Percentiles rank a stretch among this genome's conserved stretches.
Evolutionary conservation across 1,284 basidiomycete genomes (phyloP).

Genomic region (Ustilago cynodontis): DNA sequence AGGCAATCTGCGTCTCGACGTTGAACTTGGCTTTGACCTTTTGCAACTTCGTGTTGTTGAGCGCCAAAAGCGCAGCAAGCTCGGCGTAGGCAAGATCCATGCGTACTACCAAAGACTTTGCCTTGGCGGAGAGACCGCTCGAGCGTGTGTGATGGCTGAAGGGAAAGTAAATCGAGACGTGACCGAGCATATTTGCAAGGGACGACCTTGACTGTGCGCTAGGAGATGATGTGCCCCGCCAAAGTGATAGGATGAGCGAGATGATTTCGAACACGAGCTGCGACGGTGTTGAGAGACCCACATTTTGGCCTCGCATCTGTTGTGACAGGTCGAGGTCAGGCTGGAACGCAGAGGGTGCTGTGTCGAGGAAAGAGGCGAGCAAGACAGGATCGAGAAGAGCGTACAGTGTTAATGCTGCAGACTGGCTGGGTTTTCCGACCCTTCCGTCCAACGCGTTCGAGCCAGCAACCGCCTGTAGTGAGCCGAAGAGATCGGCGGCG

Average conservation of each 20-base stretch:
- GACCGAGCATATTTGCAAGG: constrained; percentile 41
- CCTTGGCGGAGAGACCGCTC: constrained; percentile 34
- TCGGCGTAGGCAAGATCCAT: constrained; percentile 56
- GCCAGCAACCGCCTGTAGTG: constrained; percentile 15
- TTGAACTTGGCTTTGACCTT: constrained; percentile 43
- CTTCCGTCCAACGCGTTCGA: neutral
- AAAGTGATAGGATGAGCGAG: constrained; percentile 37
- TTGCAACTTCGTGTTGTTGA: constrained; percentile 15
- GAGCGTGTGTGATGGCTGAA: constrained; percentile 46
- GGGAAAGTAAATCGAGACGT: constrained; percentile 55
- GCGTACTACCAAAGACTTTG: constrained; percentile 32
- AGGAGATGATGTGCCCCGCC: constrained; percentile 26
- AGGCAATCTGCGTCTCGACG: constrained; percentile 39
- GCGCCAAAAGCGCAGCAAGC: constrained; percentile 43
- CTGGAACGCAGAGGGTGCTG: constrained; percentile 50
- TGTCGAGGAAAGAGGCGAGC: constrained; percentile 50
- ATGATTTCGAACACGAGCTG: constrained; percentile 46
- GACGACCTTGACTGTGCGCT: constrained; percentile 15
- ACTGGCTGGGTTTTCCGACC: constrained; percentile 4
- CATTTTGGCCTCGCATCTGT: constrained; percentile 36
- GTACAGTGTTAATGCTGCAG: constrained; percentile 37
- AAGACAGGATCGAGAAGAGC: constrained; percentile 33
- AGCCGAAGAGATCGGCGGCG: constrained; percentile 18
- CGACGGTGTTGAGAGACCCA: constrained; percentile 29
- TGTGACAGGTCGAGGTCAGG: constrained; percentile 45